Percentiles rank a stretch among this genome's conserved stretches.
Evolutionary conservation across 192 early-diverging fungal species (phyloP).

Genomic region (Tieghemiomyces parasiticus): DNA sequence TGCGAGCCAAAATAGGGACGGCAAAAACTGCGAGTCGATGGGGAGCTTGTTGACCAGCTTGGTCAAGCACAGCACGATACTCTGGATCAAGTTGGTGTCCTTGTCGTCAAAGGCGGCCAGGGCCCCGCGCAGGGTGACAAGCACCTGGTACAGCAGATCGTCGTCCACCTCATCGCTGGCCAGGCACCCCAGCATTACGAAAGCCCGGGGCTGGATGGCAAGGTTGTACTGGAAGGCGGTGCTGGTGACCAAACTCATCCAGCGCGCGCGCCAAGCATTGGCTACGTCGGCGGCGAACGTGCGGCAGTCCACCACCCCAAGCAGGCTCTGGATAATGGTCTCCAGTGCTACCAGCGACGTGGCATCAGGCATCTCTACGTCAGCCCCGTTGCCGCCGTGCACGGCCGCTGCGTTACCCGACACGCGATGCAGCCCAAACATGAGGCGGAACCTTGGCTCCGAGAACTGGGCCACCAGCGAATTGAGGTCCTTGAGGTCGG

Average conservation of each 20-base stretch:
- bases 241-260: constrained; percentile 82
- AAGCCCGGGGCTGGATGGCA: constrained; percentile 86
- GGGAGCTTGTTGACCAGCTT: constrained; percentile 74
- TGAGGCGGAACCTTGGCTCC: constrained; percentile 59
- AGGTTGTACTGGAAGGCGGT: constrained; percentile 92
- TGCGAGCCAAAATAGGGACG: constrained; percentile 83
- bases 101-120: constrained; percentile 73
- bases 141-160: constrained; percentile 82
- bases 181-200: constrained; percentile 77
- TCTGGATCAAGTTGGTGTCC: constrained; percentile 62
- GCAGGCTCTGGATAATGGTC: constrained; percentile 35
- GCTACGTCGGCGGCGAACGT: constrained; percentile 44
- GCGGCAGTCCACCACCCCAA: constrained; percentile 33
- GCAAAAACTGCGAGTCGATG: constrained; percentile 67
- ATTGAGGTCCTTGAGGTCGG: constrained; percentile 36
- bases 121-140: constrained; percentile 77
- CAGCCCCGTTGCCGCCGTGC: constrained; percentile 21
- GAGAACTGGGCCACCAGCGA: constrained; percentile 58
- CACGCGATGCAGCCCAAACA: constrained; percentile 61
- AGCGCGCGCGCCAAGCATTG: constrained; percentile 72
- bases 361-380: background rate
- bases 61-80: constrained; percentile 81
- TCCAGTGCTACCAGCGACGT: constrained; percentile 22
- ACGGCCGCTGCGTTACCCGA: constrained; percentile 54
- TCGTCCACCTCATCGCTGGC: constrained; percentile 84